Evolutionary conservation across 1,284 basidiomycete genomes (phyloP), one percentile per base, ranked within the genome.

Genomic region (Puccinia coronata): DNA sequence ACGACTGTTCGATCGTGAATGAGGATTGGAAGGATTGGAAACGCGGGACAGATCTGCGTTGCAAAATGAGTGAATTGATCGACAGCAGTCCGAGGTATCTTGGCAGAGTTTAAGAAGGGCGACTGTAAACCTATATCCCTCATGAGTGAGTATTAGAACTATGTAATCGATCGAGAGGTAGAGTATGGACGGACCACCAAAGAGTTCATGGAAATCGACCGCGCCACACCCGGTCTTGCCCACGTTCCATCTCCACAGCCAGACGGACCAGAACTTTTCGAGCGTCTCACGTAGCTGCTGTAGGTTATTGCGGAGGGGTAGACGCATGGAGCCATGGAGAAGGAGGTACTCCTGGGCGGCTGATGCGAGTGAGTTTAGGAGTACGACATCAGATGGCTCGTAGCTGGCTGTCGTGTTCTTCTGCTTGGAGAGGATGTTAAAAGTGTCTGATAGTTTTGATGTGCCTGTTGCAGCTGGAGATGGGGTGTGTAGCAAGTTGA

Each of bases 161-260:
- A n/a, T n/a, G n/a, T n/a, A 49, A 25, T 69, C n/a, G 36, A 51
- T 23, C 20, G 43, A 18, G 8, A 47, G 39, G 34, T 20, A 31
- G 16, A 43, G 39, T 41, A 18, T 12, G 43, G 31, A 80, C 78
- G 34, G 18, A 72, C 78, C 39, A 51, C 78, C 78, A 80, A 80
- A 71, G 41, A 59, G 51, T 63, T 80, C 67, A 51, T 80, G 31
- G 49, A 80, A 80, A 53, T 80, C 78, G 59, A 72, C 43, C 28
- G 51, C 78, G 31, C 78, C 78, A 28, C 78, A 80, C 25, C 78
- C 69, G 14, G 67, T 80, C 71, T 72, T 71, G n/a, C 69, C 67
- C 43, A 80, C 67, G 61, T 73, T 71, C 78, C 78, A 80, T 51
- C 78, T 69, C 78, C 78, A 72, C 23, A 80, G 47, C 78, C 78